Percentiles rank a stretch among this genome's conserved stretches.
Conservation (phyloP, 2,329 filamentous ascomycete species). For the Cordyceps pruinosa region DNA sequence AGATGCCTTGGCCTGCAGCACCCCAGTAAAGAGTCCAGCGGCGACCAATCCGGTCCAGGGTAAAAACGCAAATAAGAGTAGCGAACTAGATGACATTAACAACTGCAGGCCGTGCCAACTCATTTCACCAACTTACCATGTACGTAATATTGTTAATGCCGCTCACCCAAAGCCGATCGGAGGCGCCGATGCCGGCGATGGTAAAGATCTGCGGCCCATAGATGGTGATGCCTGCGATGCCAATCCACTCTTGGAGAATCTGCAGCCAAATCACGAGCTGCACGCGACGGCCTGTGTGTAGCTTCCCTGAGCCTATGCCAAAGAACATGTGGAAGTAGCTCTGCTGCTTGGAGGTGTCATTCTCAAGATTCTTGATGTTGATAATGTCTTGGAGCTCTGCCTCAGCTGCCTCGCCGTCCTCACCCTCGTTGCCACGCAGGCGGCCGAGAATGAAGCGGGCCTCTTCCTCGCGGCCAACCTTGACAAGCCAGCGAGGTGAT, state of each 20-base stretch:
- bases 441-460: constrained; percentile 58
- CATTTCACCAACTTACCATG: constrained; percentile 28
- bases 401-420: constrained; percentile 47
- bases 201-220: constrained; percentile 54
- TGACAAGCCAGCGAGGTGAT: constrained; percentile 60
- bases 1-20: constrained; percentile 53
- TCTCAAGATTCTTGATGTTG: constrained; percentile 55
- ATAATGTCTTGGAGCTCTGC: constrained; percentile 63
- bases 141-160: constrained; percentile 46
- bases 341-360: constrained; percentile 48
- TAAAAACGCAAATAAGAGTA: constrained; percentile 63
- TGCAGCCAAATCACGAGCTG: constrained; percentile 67
- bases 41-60: constrained; percentile 60
- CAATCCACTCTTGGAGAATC: constrained; percentile 64
- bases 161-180: constrained; percentile 57
- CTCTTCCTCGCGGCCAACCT: constrained; percentile 59
- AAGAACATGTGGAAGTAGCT: constrained; percentile 62
- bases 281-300: constrained; percentile 61
- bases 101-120: background rate
- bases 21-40: constrained; percentile 67
- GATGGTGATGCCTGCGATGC: constrained; percentile 63
- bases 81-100: constrained; percentile 34
- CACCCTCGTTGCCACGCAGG: constrained; percentile 52
- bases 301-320: constrained; percentile 55
- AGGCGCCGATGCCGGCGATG: constrained; percentile 57